These are phyloP conservation scores for Mallotus japonicus DNA, from an alignment of 441 rosid species.

Conservation along the genomic window DNA sequence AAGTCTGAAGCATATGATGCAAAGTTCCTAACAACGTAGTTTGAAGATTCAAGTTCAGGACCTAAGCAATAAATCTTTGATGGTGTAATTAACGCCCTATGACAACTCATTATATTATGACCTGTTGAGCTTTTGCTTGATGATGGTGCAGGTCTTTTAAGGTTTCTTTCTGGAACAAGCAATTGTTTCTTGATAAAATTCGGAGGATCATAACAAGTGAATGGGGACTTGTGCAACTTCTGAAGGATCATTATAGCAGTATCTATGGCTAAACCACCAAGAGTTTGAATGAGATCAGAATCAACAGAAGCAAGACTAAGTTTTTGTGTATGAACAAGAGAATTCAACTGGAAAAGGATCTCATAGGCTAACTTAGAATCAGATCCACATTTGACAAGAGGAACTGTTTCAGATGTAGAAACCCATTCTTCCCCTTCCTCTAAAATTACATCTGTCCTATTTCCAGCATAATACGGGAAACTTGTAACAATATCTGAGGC, in stretches of 20 bases:
- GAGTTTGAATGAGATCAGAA: conserved; percentile 42
- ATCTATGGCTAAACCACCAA: conserved; percentile 42
- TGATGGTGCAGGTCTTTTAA: conserved; percentile 37
- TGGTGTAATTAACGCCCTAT: conserved; percentile 81
- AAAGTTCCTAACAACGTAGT: conserved; percentile 78
- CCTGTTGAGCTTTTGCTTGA: conserved; percentile 38
- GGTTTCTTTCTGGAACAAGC: conserved; percentile 38
- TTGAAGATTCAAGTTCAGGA: conserved; percentile 87
- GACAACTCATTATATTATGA: conserved; percentile 70
- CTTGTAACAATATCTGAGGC: conserved; percentile 42
- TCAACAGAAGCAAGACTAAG: conserved; percentile 59
- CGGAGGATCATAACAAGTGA: conserved; percentile 63
- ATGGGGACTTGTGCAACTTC: conserved; percentile 63
- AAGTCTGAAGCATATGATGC: conserved; percentile 73
- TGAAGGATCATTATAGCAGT: conserved; percentile 54
- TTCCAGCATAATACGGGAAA: conserved; percentile 58
- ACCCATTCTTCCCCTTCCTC: conserved; percentile 46
- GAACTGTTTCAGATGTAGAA: conserved; percentile 54
- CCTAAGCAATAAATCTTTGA: conserved; percentile 83
- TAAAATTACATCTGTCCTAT: conserved; percentile 31
- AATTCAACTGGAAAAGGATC: conserved; percentile 75
- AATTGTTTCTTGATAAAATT: conserved; percentile 48
- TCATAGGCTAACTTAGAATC: conserved; percentile 51
- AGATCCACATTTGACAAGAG: conserved; percentile 45
- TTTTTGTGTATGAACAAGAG: conserved; percentile 77